A percentile compares a stretch with the other conserved stretches of the same genome.
These are phyloP conservation scores for Vitis labrusca DNA, from an alignment of 164 flowering plant genomes.

Conservation along the genomic window DNA sequence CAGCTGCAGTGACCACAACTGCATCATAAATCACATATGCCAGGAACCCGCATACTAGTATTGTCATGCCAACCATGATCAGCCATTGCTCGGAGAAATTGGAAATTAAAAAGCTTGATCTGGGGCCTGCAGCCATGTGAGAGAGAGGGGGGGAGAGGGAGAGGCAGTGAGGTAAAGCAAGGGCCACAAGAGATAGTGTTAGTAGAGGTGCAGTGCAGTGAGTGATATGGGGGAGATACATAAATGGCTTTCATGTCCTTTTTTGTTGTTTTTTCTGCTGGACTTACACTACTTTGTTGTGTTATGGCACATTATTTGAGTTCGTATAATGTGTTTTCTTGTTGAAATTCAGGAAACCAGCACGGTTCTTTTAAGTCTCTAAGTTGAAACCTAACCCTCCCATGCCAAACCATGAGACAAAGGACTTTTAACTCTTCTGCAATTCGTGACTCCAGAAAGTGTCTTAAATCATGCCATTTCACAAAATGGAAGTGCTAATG, in stretches of 20 bases:
- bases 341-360: neutral
- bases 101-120: conserved; percentile 16
- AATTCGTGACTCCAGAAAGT: too few relatives aligned
- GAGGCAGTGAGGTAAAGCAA: neutral
- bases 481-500: too few relatives aligned
- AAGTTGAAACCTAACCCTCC: neutral
- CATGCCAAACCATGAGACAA: conserved; percentile 5
- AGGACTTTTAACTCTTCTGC: too few relatives aligned
- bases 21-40: conserved; percentile 37
- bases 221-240: too few relatives aligned
- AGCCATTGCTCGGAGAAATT: conserved; percentile 25
- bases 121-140: conserved; percentile 25
- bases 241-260: too few relatives aligned
- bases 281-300: too few relatives aligned
- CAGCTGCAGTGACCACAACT: conserved; percentile 35
- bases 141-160: neutral
- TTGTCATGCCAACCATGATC: conserved; percentile 4
- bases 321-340: too few relatives aligned
- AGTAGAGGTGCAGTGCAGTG: too few relatives aligned
- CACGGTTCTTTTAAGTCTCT: neutral
- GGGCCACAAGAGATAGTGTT: too few relatives aligned
- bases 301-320: too few relatives aligned
- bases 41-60: conserved; percentile 24
- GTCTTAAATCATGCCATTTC: too few relatives aligned
- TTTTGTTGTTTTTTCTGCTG: too few relatives aligned